phyloP scores from a whole-genome alignment of 192 early-diverging fungal genomes.

The Backusella macrospora region DNA sequence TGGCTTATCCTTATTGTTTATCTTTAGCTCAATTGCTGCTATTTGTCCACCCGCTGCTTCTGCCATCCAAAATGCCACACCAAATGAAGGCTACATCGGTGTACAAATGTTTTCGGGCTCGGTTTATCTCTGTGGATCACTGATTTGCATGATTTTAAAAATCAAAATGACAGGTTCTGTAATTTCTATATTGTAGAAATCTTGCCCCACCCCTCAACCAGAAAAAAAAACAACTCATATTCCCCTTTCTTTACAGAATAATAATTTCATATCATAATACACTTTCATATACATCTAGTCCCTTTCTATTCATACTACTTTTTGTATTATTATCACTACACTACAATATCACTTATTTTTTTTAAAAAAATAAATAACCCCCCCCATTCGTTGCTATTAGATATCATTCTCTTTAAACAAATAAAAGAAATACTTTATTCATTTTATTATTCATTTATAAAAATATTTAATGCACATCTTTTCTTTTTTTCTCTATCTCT shows the following conservation, averaged over 20 bases:
- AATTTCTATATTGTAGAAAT: constrained; percentile 21
- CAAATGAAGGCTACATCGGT: constrained; percentile 21
- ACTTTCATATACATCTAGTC: not conserved
- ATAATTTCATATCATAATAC: too few relatives aligned
- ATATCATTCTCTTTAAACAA: too few relatives aligned
- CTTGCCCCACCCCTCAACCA: not conserved
- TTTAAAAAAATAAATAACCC: too few relatives aligned
- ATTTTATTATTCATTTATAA: too few relatives aligned
- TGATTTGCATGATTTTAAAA: constrained; percentile 29
- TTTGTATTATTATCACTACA: too few relatives aligned
- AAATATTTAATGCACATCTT: too few relatives aligned
- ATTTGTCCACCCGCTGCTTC: constrained; percentile 33
- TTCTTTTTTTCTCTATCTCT: too few relatives aligned
- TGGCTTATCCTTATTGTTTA: constrained; percentile 31
- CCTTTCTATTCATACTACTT: too few relatives aligned
- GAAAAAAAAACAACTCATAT: not conserved
- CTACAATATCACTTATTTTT: too few relatives aligned
- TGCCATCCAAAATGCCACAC: constrained; percentile 28
- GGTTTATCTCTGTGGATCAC: constrained; percentile 26
- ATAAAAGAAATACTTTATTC: too few relatives aligned
- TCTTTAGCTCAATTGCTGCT: constrained; percentile 18
- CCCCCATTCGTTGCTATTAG: too few relatives aligned
- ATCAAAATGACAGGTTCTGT: constrained; percentile 26
- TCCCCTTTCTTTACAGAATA: not conserved
- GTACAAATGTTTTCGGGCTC: constrained; percentile 38